Conservation (phyloP, 2,329 filamentous ascomycete species). For the Dothistroma pini region DNA sequence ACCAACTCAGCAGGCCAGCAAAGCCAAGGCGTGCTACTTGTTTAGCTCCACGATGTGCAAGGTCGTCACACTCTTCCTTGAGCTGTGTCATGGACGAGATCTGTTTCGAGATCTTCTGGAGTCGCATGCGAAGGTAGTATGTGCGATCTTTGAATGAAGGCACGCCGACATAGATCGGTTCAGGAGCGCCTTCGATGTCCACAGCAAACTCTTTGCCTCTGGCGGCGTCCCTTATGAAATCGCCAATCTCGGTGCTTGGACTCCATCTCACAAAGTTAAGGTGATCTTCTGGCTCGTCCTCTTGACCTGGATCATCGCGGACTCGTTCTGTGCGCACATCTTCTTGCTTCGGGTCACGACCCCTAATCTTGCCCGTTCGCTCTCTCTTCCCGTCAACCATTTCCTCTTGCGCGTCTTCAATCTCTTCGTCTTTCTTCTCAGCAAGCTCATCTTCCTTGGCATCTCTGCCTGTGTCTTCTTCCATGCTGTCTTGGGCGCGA, state of each 20-base stretch:
- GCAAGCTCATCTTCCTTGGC: slow-evolving; percentile 30
- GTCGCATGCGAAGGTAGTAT: slow-evolving; percentile 73
- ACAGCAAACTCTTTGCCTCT: slow-evolving; percentile 80
- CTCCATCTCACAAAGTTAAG: slow-evolving; percentile 82
- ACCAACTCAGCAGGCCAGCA: slow-evolving; percentile 69
- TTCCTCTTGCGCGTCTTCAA: slow-evolving; percentile 48
- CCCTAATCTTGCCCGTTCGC: slow-evolving; percentile 42
- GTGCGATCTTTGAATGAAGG: slow-evolving; percentile 89
- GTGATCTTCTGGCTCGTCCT: slow-evolving; percentile 42
- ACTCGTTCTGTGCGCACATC: background rate
- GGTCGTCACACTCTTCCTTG: slow-evolving; percentile 74
- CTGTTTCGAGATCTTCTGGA: slow-evolving; percentile 66
- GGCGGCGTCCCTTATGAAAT: slow-evolving; percentile 89
- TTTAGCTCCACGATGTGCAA: slow-evolving; percentile 75
- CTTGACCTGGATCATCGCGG: background rate
- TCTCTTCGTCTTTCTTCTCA: slow-evolving; percentile 38
- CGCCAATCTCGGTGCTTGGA: slow-evolving; percentile 81
- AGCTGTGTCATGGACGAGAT: slow-evolving; percentile 68
- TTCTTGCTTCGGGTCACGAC: slow-evolving; percentile 10
- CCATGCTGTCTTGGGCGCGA: slow-evolving; percentile 69
- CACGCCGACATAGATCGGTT: slow-evolving; percentile 72
- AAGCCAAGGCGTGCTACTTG: slow-evolving; percentile 78
- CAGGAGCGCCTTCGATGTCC: slow-evolving; percentile 67
- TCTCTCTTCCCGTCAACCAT: slow-evolving; percentile 50
- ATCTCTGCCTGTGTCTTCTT: slow-evolving; percentile 48